A percentile compares a stretch with the other conserved stretches of the same genome.
These are phyloP conservation scores for Lachnellula suecica DNA, from an alignment of 2,329 filamentous ascomycete species.

Conservation along the genomic window DNA sequence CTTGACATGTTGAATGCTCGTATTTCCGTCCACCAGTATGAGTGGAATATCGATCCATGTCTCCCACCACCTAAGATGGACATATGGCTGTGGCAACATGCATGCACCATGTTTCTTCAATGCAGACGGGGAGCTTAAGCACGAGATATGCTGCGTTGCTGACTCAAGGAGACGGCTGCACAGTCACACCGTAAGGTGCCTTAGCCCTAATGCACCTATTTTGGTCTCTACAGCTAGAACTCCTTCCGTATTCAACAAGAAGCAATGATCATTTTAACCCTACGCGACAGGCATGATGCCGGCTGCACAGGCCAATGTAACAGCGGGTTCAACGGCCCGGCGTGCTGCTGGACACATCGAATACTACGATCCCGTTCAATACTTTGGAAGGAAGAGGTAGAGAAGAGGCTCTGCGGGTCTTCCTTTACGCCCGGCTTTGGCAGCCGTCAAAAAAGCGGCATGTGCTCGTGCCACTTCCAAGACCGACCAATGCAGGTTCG, in stretches of 20 bases:
- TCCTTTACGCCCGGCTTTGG: background rate
- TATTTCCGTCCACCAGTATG: background rate
- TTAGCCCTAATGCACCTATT: constrained; percentile 5
- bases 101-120: constrained; percentile 12
- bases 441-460: background rate
- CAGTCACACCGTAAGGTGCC: constrained; percentile 4
- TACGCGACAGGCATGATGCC: constrained; percentile 6
- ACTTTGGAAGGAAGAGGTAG: background rate
- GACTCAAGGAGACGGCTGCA: constrained; percentile 2
- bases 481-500: background rate
- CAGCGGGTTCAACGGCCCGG: constrained; percentile 18
- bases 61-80: background rate
- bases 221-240: background rate
- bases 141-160: background rate
- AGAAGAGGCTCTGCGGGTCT: constrained; percentile 17
- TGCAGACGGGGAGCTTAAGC: constrained; percentile 11
- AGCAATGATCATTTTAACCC: background rate
- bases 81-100: background rate
- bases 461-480: too few relatives aligned
- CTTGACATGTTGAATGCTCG: background rate
- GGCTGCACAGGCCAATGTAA: constrained; percentile 15
- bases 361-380: background rate
- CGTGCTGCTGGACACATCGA: constrained; percentile 8
- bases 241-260: background rate
- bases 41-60: background rate